phyloP scores from a whole-genome alignment of 192 early-diverging fungal genomes.

The Backusella westeae region DNA sequence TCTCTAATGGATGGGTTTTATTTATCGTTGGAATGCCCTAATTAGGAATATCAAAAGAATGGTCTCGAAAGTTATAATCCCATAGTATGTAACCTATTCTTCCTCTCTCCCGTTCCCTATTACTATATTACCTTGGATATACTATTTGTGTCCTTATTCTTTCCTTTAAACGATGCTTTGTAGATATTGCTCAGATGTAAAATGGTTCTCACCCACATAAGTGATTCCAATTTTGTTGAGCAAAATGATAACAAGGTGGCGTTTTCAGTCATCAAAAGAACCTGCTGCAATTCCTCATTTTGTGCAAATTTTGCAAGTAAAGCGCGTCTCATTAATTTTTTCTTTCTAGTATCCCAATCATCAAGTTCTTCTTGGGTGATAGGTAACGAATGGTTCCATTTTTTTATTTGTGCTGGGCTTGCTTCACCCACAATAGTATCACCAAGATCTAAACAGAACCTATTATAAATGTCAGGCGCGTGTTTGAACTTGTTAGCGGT shows the following conservation, averaged over 20 bases:
- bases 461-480: neutral
- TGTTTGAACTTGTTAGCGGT: neutral
- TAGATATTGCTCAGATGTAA: neutral
- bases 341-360: slow-evolving; percentile 1
- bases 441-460: slow-evolving; percentile 13
- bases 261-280: neutral
- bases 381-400: neutral
- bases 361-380: neutral
- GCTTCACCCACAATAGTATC: slow-evolving; percentile 1
- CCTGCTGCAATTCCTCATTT: slow-evolving; percentile 17
- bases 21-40: neutral
- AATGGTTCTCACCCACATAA: slow-evolving; percentile 18
- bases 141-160: neutral
- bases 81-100: neutral
- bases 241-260: slow-evolving; percentile 15
- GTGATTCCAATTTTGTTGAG: slow-evolving; percentile 7
- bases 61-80: neutral
- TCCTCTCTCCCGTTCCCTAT: neutral
- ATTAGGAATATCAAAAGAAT: neutral
- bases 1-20: neutral
- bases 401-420: neutral
- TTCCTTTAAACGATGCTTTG: neutral
- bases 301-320: slow-evolving; percentile 23
- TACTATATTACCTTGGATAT: neutral
- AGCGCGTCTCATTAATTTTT: neutral